Conservation (phyloP, 1,284 basidiomycete species). For the Thecaphora thlaspeos region DNA sequence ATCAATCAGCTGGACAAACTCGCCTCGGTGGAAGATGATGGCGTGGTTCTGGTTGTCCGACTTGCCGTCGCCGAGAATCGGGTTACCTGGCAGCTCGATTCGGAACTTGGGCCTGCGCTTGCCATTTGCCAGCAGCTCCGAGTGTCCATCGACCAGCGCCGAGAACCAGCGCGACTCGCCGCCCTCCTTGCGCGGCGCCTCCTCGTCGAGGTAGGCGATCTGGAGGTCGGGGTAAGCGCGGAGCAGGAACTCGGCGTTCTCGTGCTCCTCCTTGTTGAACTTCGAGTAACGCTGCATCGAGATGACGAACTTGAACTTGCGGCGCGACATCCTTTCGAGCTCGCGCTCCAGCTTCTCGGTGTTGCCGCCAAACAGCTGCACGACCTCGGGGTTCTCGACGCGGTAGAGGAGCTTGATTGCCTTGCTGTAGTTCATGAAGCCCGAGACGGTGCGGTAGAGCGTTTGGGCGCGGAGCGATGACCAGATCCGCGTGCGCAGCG, state of each 20-base stretch:
- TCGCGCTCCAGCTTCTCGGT: slow-evolving; percentile 96
- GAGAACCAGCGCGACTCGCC: slow-evolving; percentile 95
- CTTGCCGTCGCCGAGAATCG: slow-evolving; percentile 97
- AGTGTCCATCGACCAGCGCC: slow-evolving; percentile 93
- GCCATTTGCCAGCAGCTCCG: slow-evolving; percentile 86
- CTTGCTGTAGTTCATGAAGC: slow-evolving; percentile 99
- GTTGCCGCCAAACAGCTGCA: slow-evolving; percentile 94
- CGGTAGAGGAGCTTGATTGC: slow-evolving; percentile 99
- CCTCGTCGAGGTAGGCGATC: slow-evolving; percentile 97
- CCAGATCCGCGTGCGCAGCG: slow-evolving; percentile 97
- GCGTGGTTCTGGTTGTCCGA: slow-evolving; percentile 99
- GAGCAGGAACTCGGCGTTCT: slow-evolving; percentile 96
- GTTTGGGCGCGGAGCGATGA: slow-evolving; percentile 97
- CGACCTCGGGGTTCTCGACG: slow-evolving; percentile 98
- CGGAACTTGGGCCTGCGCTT: slow-evolving; percentile 93
- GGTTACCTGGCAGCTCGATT: slow-evolving; percentile 96
- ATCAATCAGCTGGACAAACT: slow-evolving; percentile 97
- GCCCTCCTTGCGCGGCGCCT: slow-evolving; percentile 84
- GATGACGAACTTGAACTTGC: slow-evolving; percentile 99
- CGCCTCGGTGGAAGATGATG: slow-evolving; percentile 97
- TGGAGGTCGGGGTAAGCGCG: slow-evolving; percentile 98
- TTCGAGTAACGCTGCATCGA: slow-evolving; percentile 99
- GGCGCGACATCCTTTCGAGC: slow-evolving; percentile 91
- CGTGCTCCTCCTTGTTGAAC: slow-evolving; percentile 98
- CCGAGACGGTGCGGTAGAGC: slow-evolving; percentile 95